These are phyloP conservation scores for Solanum hybrid DNA, from an alignment of 305 asterid genomes.

Conservation along the genomic window DNA sequence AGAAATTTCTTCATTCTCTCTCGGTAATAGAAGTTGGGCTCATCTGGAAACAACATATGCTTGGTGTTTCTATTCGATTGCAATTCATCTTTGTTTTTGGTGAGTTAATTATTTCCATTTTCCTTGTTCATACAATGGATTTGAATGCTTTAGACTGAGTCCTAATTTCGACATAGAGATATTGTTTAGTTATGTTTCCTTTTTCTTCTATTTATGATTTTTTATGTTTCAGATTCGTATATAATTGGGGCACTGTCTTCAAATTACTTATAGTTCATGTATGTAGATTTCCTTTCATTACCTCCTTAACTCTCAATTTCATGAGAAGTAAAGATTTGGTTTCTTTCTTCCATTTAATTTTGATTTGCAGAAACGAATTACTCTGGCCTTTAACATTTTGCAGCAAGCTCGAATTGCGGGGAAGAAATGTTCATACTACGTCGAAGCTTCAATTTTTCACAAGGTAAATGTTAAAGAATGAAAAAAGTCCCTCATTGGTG, in stretches of 20 bases:
- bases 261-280: background rate
- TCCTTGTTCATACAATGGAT: background rate
- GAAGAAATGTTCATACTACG: background rate
- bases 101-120: background rate
- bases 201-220: background rate
- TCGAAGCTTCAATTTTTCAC: background rate
- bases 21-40: background rate
- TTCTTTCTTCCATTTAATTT: background rate
- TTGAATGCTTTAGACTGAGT: background rate
- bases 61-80: background rate
- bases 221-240: background rate
- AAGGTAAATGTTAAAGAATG: background rate
- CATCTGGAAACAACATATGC: background rate
- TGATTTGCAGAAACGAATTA: background rate
- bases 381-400: background rate
- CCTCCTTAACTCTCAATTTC: background rate
- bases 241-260: background rate
- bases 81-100: background rate
- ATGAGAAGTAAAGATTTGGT: too few species aligned
- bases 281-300: background rate
- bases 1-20: background rate
- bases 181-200: background rate
- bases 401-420: background rate
- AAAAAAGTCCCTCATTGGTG: background rate
- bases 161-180: background rate